Conservation (phyloP, 2,329 filamentous ascomycete genomes). For the Ilyonectria mors-panacis region DNA sequence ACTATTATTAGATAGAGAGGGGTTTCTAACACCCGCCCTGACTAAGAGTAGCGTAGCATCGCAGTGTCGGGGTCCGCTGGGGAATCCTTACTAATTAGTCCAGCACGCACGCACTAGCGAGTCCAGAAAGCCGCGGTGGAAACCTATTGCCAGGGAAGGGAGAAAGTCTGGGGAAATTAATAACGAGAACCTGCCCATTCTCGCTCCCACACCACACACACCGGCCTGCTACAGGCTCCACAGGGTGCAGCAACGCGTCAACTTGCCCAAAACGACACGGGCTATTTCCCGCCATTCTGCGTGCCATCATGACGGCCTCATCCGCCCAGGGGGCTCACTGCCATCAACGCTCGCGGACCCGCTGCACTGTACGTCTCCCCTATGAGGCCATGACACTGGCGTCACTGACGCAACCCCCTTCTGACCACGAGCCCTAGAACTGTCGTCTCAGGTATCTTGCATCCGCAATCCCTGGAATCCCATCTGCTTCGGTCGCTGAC, state of each 20-base stretch:
- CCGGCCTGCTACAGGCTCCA: not conserved
- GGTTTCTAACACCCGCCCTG: no score
- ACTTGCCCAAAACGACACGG: constrained; percentile 15
- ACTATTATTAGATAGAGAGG: no score
- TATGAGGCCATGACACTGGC: not conserved
- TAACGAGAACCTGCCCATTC: not conserved
- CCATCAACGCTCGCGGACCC: constrained; percentile 9
- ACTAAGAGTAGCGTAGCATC: no score
- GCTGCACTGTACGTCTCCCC: constrained; percentile 7
- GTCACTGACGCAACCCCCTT: not conserved
- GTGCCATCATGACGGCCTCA: constrained; percentile 9
- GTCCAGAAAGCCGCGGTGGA: no score
- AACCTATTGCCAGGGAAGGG: no score
- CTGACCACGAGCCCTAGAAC: constrained; percentile 8
- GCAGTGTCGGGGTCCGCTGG: no score
- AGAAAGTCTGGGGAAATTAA: not conserved
- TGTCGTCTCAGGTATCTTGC: constrained; percentile 17
- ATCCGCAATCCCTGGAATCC: not conserved
- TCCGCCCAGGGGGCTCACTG: not conserved
- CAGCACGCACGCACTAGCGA: no score
- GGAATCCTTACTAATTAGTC: no score
- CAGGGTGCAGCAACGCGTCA: constrained; percentile 1
- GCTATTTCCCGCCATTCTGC: not conserved
- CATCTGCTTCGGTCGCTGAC: not conserved
- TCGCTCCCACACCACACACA: no score